Conservation (phyloP, 768 basidiomycete species). For the Leucocoprinus birnbaumii region DNA sequence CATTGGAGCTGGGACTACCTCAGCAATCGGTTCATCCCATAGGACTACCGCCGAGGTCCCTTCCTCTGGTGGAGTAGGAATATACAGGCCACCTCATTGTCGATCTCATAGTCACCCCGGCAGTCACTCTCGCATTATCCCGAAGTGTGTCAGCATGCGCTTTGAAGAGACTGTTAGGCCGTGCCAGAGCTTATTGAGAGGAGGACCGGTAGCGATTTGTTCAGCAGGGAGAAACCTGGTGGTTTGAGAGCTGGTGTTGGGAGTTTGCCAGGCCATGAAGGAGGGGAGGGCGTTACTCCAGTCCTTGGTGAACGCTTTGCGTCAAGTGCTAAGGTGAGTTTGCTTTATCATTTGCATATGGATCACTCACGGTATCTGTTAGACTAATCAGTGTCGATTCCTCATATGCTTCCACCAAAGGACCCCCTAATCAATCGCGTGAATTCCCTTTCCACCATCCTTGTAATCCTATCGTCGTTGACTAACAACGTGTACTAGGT, state of each 20-base stretch:
- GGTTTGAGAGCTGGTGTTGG: slow-evolving; percentile 6
- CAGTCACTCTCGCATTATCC: not conserved
- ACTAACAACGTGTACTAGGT: not conserved
- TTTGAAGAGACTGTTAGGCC: slow-evolving; percentile 2
- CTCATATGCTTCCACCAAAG: not conserved
- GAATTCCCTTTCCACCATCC: not conserved
- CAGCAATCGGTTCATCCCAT: not conserved
- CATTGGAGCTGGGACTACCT: not conserved
- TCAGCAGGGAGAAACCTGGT: slow-evolving; percentile 3
- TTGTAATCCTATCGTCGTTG: not conserved
- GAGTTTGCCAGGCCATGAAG: slow-evolving; percentile 8
- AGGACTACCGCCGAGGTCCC: not conserved
- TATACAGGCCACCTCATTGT: not conserved
- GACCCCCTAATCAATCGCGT: not conserved
- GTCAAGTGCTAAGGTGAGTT: not conserved
- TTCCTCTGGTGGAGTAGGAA: no score
- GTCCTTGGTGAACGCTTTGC: slow-evolving; percentile 1
- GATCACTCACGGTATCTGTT: not conserved
- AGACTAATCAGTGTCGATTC: not conserved
- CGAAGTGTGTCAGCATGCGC: not conserved
- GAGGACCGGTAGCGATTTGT: slow-evolving; percentile 11
- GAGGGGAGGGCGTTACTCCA: slow-evolving; percentile 7
- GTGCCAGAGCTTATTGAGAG: not conserved
- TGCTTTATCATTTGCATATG: not conserved
- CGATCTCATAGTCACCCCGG: not conserved